Conservation (phyloP, 2,329 filamentous ascomycete species). For the Fonsecaea pedrosoi region DNA sequence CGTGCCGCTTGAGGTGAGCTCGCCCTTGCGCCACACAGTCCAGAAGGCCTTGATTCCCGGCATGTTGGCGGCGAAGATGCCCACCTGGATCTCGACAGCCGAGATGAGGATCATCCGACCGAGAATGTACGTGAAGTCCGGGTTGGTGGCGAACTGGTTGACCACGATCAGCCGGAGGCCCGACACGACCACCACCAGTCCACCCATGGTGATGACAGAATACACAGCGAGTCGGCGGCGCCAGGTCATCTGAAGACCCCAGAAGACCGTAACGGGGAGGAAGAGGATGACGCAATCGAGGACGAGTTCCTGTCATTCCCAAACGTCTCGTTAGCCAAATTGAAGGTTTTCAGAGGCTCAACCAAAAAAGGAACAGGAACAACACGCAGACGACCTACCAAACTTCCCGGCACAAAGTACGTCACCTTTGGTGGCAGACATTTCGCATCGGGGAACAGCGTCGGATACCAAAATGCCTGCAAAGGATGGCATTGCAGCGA, state of each 20-base stretch:
- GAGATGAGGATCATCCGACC: conserved; percentile 5
- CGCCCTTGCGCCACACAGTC: not conserved
- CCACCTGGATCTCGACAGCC: not conserved
- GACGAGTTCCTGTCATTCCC: not conserved
- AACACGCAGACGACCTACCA: not conserved
- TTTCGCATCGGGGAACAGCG: not conserved
- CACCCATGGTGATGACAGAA: not conserved
- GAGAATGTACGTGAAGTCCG: not conserved
- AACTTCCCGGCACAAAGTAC: conserved; percentile 3
- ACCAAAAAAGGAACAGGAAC: not conserved
- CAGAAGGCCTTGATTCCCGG: not conserved
- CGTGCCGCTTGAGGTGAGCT: not conserved
- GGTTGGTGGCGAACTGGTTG: conserved; percentile 1
- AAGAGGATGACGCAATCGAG: conserved; percentile 1
- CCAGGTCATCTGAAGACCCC: not conserved
- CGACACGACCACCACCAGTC: not conserved
- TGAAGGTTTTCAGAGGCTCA: not conserved
- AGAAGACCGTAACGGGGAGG: not conserved
- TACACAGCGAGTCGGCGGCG: not conserved
- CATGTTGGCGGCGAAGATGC: conserved; percentile 3
- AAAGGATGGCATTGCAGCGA: not conserved
- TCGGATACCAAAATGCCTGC: not conserved
- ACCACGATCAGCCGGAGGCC: conserved; percentile 4
- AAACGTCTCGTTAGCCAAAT: not conserved
- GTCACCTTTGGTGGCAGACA: conserved; percentile 1